Evolutionary conservation across 1,139 yeast species (phyloP).

Genomic region (Kodamaea suecica): DNA sequence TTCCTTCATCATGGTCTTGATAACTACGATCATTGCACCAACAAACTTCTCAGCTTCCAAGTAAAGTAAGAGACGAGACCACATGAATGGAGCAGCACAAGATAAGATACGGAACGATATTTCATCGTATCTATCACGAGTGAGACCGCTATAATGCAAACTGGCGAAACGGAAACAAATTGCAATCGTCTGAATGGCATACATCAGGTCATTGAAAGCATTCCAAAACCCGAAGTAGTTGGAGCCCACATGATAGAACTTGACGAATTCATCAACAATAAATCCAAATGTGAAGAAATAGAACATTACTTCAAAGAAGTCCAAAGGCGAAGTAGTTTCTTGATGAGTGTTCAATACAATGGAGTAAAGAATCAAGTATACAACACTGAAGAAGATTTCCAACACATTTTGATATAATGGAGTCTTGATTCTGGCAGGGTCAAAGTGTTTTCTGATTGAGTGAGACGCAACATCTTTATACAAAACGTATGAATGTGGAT

Average conservation of each 20-base stretch:
- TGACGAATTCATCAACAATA: constrained; percentile 62
- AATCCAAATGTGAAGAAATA: constrained; percentile 68
- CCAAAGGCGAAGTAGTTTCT: constrained; percentile 30
- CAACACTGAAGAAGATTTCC: constrained; percentile 65
- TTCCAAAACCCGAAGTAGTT: constrained; percentile 77
- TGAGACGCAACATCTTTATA: constrained; percentile 61
- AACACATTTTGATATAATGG: constrained; percentile 77
- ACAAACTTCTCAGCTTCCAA: constrained; percentile 80
- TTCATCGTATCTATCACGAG: constrained; percentile 49
- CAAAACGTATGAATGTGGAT: constrained; percentile 65
- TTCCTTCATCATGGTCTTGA: constrained; percentile 85
- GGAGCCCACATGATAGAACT: constrained; percentile 73
- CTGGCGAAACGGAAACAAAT: constrained; percentile 57
- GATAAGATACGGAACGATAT: constrained; percentile 71
- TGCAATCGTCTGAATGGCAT: constrained; percentile 50
- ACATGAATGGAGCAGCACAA: constrained; percentile 82
- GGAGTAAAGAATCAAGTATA: constrained; percentile 62
- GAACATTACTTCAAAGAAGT: constrained; percentile 51
- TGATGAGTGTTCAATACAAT: constrained; percentile 56
- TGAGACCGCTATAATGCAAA: constrained; percentile 19
- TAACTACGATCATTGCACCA: constrained; percentile 84
- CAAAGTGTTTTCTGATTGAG: constrained; percentile 62
- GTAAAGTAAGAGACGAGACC: constrained; percentile 74
- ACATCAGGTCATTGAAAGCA: constrained; percentile 71
- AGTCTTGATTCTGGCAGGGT: constrained; percentile 79